A percentile compares a stretch with the other conserved stretches of the same genome.
These are phyloP conservation scores for Parietaria judaica DNA, from an alignment of 306 rosid species.

Conservation along the genomic window DNA sequence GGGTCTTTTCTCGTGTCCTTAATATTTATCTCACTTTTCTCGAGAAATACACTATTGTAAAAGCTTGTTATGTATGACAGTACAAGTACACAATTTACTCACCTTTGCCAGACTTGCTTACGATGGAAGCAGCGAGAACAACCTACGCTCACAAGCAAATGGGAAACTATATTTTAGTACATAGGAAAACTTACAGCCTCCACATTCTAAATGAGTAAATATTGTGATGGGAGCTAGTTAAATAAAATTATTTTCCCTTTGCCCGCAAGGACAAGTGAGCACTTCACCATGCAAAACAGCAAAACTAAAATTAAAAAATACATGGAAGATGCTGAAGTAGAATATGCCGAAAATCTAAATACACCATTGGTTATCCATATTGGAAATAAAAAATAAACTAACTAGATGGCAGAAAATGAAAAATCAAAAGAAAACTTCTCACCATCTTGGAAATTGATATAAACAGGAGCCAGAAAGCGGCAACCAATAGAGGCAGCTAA, in stretches of 20 bases:
- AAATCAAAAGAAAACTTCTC: neutral
- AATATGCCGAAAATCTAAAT: neutral
- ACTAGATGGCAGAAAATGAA: neutral
- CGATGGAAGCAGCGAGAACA: constrained; percentile 82
- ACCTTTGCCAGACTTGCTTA: constrained; percentile 96
- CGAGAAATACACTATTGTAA: neutral
- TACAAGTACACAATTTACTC: constrained; percentile 20
- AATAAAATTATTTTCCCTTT: neutral
- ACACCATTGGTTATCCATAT: too few species aligned
- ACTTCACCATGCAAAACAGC: neutral
- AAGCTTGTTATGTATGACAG: too few species aligned
- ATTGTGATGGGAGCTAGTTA: neutral
- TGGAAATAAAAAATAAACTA: neutral
- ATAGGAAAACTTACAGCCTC: neutral
- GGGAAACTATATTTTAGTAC: neutral
- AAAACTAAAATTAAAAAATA: neutral
- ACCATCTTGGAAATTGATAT: constrained; percentile 27
- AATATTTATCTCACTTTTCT: neutral
- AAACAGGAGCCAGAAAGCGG: constrained; percentile 5
- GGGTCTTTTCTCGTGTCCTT: neutral
- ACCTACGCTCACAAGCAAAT: constrained; percentile 44
- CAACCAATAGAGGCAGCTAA: constrained; percentile 7
- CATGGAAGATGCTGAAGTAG: neutral
- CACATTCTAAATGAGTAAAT: neutral
- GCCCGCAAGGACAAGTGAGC: neutral